These are phyloP conservation scores for Jaltomata sinuosa DNA, from an alignment of 257 asterid genomes.

Conservation along the genomic window DNA sequence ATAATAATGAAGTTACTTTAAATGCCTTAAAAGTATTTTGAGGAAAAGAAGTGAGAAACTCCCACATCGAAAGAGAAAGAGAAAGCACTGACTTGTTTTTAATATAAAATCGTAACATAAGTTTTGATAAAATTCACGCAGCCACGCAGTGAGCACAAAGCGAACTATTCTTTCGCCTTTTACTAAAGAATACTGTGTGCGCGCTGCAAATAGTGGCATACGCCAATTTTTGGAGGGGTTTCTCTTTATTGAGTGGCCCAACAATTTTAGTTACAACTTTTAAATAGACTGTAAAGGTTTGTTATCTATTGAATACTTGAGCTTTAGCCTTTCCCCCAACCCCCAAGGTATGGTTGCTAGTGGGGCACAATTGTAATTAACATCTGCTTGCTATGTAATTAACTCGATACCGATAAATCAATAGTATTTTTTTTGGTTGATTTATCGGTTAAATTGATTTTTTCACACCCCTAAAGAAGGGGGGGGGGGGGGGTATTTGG, in stretches of 20 bases:
- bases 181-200: background rate
- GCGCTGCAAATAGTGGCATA: background rate
- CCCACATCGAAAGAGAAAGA: background rate
- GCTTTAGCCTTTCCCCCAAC: too few species aligned
- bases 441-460: too few species aligned
- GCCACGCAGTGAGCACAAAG: background rate
- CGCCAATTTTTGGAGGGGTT: background rate
- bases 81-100: background rate
- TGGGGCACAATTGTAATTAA: too few species aligned
- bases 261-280: background rate
- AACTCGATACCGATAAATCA: too few species aligned
- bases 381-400: too few species aligned
- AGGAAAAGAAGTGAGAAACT: background rate
- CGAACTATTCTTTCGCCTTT: background rate
- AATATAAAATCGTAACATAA: background rate
- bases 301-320: too few species aligned
- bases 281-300: too few species aligned
- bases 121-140: accelerated
- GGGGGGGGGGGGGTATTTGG: too few species aligned
- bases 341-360: too few species aligned
- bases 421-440: too few species aligned
- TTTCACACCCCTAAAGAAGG: too few species aligned
- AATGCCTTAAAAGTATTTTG: background rate
- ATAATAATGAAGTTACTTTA: too few species aligned
- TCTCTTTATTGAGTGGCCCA: background rate